Percentiles rank a stretch among this genome's conserved stretches.
Conservation (phyloP, 805 yeast species). For the Saccharomycopsis sp. region DNA sequence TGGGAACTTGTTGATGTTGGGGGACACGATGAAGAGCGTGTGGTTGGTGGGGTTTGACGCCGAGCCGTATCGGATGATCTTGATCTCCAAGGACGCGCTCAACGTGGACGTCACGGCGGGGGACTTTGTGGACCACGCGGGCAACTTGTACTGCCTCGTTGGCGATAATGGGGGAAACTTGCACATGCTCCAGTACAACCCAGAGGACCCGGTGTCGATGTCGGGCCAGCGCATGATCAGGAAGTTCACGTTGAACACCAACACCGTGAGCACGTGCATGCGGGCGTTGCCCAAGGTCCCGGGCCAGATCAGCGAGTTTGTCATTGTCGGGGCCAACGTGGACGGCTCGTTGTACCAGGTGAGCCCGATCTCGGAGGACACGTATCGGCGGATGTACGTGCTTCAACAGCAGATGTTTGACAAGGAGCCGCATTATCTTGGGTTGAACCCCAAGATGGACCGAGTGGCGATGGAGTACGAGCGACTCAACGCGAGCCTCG, state of each 20-base stretch:
- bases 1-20: constrained; percentile 72
- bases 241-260: constrained; percentile 61
- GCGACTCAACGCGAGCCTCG: constrained; percentile 7
- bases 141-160: constrained; percentile 54
- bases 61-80: constrained; percentile 82
- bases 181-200: constrained; percentile 78
- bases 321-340: constrained; percentile 55
- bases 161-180: constrained; percentile 62
- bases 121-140: constrained; percentile 70
- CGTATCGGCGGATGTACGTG: constrained; percentile 73
- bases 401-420: constrained; percentile 83
- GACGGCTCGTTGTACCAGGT: constrained; percentile 78
- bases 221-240: constrained; percentile 71
- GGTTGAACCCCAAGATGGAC: constrained; percentile 72
- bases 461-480: constrained; percentile 25
- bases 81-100: constrained; percentile 65
- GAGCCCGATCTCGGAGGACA: constrained; percentile 63
- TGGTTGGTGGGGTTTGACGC: constrained; percentile 87
- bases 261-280: constrained; percentile 51
- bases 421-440: constrained; percentile 62
- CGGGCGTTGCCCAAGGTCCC: constrained; percentile 33
- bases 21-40: constrained; percentile 70
- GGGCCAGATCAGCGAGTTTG: constrained; percentile 21
- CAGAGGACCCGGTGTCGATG: constrained; percentile 77
- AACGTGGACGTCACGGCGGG: constrained; percentile 54